These are phyloP conservation scores for Mycotypha africana DNA, from an alignment of 371 early-diverging fungal species.

Conservation along the genomic window DNA sequence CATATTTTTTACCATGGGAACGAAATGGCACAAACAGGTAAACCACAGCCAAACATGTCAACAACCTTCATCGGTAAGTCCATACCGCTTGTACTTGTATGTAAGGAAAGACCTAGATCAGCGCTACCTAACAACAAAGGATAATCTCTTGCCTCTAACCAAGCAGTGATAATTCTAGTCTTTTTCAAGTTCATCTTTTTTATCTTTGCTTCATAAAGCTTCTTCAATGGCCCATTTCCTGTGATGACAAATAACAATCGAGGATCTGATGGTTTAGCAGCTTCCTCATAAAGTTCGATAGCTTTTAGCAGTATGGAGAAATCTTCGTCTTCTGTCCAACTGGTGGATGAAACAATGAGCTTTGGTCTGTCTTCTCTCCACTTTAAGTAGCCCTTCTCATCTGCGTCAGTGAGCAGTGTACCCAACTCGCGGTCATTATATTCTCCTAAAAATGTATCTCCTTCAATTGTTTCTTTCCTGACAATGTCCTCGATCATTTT, in stretches of 20 bases:
- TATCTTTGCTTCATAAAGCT: slow-evolving; percentile 61
- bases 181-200: slow-evolving; percentile 40
- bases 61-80: slow-evolving; percentile 98
- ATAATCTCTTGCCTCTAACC: slow-evolving; percentile 82
- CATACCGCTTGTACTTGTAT: slow-evolving; percentile 88
- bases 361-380: slow-evolving; percentile 51
- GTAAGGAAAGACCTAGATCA: slow-evolving; percentile 90
- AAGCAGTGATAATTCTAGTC: slow-evolving; percentile 73
- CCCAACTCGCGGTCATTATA: slow-evolving; percentile 13
- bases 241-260: slow-evolving; percentile 81
- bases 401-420: slow-evolving; percentile 40
- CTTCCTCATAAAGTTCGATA: slow-evolving; percentile 49
- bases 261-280: slow-evolving; percentile 39
- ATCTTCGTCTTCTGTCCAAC: slow-evolving; percentile 97
- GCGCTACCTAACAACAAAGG: slow-evolving; percentile 80
- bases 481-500: slow-evolving; percentile 27
- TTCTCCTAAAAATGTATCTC: slow-evolving; percentile 7
- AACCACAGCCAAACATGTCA: slow-evolving; percentile 96
- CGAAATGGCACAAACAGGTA: slow-evolving; percentile 81
- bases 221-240: slow-evolving; percentile 86
- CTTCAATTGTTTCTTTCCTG: slow-evolving; percentile 9
- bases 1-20: slow-evolving; percentile 58
- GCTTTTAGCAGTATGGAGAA: slow-evolving; percentile 79
- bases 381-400: slow-evolving; percentile 20
- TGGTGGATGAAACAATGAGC: slow-evolving; percentile 85